Evolutionary conservation across 129 eudicot genomes (phyloP).

Genomic region (Glebionis coronaria): DNA sequence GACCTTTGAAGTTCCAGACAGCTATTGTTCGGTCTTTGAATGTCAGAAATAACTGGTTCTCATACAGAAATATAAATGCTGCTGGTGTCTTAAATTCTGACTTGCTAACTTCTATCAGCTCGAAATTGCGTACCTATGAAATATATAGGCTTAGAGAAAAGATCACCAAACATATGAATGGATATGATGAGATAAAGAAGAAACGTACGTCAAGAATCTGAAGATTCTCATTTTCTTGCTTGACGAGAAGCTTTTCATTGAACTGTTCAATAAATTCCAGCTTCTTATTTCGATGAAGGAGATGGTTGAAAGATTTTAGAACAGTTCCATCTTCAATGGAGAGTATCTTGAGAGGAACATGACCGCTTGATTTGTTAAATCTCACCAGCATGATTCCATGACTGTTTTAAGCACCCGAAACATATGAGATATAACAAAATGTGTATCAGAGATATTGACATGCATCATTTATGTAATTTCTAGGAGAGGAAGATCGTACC

Average conservation of each 20-base stretch:
- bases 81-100: neutral
- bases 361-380: conserved; percentile 61
- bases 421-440: too few relatives aligned
- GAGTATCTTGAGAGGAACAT: conserved; percentile 86
- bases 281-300: conserved; percentile 84
- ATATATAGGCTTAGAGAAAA: neutral
- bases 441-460: too few relatives aligned
- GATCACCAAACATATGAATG: neutral
- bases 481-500: conserved; percentile 28
- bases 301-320: conserved; percentile 82
- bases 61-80: neutral
- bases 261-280: conserved; percentile 94
- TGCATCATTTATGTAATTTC: too few relatives aligned
- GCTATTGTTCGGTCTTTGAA: neutral
- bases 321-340: conserved; percentile 93
- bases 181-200: neutral
- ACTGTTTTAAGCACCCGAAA: conserved; percentile 31
- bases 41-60: neutral
- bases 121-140: neutral
- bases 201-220: conserved; percentile 78
- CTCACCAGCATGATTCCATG: conserved; percentile 90
- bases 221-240: conserved; percentile 36
- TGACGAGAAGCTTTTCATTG: neutral
- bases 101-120: conserved; percentile 1
- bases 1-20: neutral